phyloP scores from a whole-genome alignment of 139 green algal genomes.

The Pleodorina starrii region DNA sequence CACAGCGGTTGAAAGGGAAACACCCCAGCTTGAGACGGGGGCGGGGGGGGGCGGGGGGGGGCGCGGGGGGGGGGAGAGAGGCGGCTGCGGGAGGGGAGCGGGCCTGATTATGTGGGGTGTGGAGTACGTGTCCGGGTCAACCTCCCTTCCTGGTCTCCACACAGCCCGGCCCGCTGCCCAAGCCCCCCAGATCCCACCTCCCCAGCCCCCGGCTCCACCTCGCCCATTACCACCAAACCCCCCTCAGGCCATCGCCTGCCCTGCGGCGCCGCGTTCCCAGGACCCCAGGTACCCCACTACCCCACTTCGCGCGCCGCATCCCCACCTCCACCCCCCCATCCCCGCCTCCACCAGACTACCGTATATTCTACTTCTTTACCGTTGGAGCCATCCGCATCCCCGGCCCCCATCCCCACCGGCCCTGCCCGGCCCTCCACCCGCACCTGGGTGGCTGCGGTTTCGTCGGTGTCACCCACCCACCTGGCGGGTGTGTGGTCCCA shows the following conservation, averaged over 20 bases:
- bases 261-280: too few species aligned
- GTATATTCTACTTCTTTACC: neutral
- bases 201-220: too few species aligned
- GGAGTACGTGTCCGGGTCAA: too few species aligned
- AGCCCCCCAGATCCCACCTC: too few species aligned
- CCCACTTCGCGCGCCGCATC: neutral
- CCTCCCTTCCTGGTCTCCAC: too few species aligned
- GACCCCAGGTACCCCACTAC: too few species aligned
- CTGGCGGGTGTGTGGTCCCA: slow-evolving; percentile 36
- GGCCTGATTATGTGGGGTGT: too few species aligned
- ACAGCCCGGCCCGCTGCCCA: too few species aligned
- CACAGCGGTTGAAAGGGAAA: neutral
- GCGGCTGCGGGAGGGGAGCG: too few species aligned
- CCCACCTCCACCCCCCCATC: neutral
- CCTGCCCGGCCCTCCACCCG: neutral
- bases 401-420: neutral
- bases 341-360: neutral
- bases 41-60: neutral
- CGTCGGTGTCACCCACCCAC: neutral
- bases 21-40: neutral
- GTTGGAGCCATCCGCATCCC: neutral
- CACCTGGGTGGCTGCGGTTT: neutral
- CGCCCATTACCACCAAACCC: too few species aligned
- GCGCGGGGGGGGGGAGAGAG: neutral
- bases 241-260: too few species aligned